A percentile compares a stretch with the other conserved stretches of the same genome.
phyloP scores from a whole-genome alignment of 2,329 filamentous ascomycete genomes.

The Knoxdaviesia proteae region DNA sequence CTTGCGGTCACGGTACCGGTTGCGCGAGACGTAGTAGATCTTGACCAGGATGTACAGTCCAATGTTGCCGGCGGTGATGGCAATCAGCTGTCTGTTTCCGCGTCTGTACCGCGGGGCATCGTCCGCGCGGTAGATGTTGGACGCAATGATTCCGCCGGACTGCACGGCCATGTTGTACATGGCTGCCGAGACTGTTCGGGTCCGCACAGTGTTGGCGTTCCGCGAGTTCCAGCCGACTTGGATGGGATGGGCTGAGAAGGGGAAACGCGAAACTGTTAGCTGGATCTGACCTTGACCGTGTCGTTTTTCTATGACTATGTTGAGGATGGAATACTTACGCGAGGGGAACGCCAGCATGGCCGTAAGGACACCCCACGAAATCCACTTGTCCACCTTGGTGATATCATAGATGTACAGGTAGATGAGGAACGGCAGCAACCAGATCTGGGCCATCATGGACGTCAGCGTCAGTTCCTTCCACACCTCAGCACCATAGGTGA shows the following conservation, averaged over 20 bases:
- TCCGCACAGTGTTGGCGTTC: slow-evolving; percentile 37
- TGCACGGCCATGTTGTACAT: slow-evolving; percentile 29
- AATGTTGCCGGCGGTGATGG: slow-evolving; percentile 24
- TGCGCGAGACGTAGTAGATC: slow-evolving; percentile 28
- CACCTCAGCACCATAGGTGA: slow-evolving; percentile 24
- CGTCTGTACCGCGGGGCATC: slow-evolving; percentile 13
- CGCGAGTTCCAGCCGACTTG: slow-evolving; percentile 34
- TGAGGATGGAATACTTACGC: slow-evolving; percentile 5
- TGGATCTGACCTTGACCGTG: not conserved
- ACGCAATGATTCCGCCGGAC: slow-evolving; percentile 12
- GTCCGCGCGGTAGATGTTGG: slow-evolving; percentile 21
- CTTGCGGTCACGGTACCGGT: slow-evolving; percentile 18
- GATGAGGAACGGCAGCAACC: slow-evolving; percentile 31
- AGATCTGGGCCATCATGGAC: slow-evolving; percentile 24
- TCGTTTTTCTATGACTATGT: not conserved
- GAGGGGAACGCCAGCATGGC: slow-evolving; percentile 15
- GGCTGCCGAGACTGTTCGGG: slow-evolving; percentile 33
- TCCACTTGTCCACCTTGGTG: slow-evolving; percentile 11
- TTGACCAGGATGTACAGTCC: slow-evolving; percentile 26
- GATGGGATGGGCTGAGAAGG: slow-evolving; percentile 22
- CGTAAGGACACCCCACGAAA: slow-evolving; percentile 14
- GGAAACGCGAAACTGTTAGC: slow-evolving; percentile 11
- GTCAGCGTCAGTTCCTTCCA: slow-evolving; percentile 20
- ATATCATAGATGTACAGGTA: slow-evolving; percentile 17
- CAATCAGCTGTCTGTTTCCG: slow-evolving; percentile 30